These are phyloP conservation scores for Digitaria exilis DNA, from an alignment of 202 grass and related monocot species.

Conservation along the genomic window DNA sequence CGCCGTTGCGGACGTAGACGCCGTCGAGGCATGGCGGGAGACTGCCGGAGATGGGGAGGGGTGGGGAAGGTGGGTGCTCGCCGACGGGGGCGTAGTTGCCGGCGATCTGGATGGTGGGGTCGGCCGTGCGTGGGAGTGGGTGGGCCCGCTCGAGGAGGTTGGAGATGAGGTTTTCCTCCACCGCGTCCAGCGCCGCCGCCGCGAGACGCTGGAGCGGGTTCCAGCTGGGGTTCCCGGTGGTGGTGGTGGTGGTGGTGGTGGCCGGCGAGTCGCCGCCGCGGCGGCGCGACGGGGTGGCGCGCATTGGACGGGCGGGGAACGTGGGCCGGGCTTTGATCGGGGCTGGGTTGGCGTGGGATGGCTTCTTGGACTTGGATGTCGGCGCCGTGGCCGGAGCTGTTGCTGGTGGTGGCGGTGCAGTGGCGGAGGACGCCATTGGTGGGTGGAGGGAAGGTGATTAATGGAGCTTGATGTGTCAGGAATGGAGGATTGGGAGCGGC, in stretches of 20 bases:
- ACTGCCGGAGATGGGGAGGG: slow-evolving; percentile 37
- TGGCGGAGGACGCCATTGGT: slow-evolving; percentile 41
- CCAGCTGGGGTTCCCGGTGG: slow-evolving; percentile 23
- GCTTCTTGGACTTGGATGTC: slow-evolving; percentile 11
- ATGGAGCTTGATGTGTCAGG: not conserved
- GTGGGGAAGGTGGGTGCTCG: slow-evolving; percentile 38
- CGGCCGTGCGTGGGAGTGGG: slow-evolving; percentile 59
- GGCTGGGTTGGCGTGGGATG: not conserved
- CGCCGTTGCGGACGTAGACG: slow-evolving; percentile 84
- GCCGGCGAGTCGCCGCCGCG: not conserved
- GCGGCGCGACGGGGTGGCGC: not conserved
- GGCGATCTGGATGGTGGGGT: slow-evolving; percentile 81
- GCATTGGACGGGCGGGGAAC: slow-evolving; percentile 23
- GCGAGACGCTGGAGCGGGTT: slow-evolving; percentile 62
- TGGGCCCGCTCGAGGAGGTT: slow-evolving; percentile 67
- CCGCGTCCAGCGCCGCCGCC: slow-evolving; percentile 55
- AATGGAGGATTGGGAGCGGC: not conserved
- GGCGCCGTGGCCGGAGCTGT: not conserved
- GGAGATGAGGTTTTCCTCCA: slow-evolving; percentile 55
- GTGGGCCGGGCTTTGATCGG: not conserved
- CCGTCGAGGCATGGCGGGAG: slow-evolving; percentile 58
- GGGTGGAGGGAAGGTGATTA: not conserved
- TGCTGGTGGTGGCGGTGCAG: not conserved
- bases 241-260: too few species aligned
- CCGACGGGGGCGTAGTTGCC: slow-evolving; percentile 86